Conservation (phyloP, 2,329 filamentous ascomycete species). For the Talaromyces amestolkiae region DNA sequence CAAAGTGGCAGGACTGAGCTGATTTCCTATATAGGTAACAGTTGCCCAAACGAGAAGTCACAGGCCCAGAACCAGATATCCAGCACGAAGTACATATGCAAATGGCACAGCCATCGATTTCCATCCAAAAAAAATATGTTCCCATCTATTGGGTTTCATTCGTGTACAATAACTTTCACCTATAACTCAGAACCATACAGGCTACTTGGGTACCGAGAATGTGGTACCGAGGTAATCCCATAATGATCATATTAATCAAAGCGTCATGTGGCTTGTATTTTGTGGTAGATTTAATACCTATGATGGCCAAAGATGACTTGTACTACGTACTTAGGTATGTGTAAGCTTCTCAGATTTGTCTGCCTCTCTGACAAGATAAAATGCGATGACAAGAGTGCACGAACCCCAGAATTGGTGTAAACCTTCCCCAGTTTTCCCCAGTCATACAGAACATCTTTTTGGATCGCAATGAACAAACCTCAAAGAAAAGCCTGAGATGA, state of each 20-base stretch:
- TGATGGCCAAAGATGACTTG: background rate
- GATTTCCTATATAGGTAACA: background rate
- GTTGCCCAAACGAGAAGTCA: background rate
- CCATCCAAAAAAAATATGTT: background rate
- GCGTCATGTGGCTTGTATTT: background rate
- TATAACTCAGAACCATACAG: background rate
- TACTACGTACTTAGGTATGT: no score
- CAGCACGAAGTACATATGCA: background rate
- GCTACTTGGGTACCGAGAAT: background rate
- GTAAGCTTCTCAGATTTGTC: background rate
- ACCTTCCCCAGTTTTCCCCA: background rate
- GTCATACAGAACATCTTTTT: background rate
- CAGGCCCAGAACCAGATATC: background rate
- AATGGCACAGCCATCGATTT: background rate
- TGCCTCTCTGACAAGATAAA: background rate
- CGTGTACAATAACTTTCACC: background rate
- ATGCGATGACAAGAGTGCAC: background rate
- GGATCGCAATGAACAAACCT: background rate
- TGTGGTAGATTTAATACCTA: background rate
- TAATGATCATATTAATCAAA: background rate
- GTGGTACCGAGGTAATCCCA: conserved; percentile 5
- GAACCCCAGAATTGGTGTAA: background rate
- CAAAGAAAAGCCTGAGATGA: background rate
- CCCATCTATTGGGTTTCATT: background rate
- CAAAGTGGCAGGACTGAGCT: background rate